Percentiles rank a stretch among this genome's conserved stretches.
Conservation (phyloP, 495 filamentous ascomycete genomes). For the Hyphodiscus hymeniophilus region DNA sequence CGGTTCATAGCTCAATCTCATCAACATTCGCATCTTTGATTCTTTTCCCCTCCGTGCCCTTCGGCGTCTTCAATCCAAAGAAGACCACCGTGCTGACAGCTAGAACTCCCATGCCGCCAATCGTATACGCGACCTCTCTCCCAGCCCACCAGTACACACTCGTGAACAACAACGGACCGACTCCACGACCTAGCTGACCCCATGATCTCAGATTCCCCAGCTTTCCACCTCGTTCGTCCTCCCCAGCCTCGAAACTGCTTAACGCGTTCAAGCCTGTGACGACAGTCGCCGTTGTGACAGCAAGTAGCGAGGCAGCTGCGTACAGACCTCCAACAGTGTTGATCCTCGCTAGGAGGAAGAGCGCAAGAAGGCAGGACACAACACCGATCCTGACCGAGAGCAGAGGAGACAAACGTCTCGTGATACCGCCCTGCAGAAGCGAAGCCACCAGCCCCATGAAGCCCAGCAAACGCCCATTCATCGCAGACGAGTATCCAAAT, state of each 20-base stretch:
- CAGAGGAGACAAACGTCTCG: slow-evolving; percentile 72
- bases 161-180: slow-evolving; percentile 86
- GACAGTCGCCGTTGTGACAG: slow-evolving; percentile 84
- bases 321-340: slow-evolving; percentile 62
- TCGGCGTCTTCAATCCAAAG: slow-evolving; percentile 48
- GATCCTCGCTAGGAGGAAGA: slow-evolving; percentile 69
- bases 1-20: slow-evolving; percentile 5
- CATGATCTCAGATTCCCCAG: slow-evolving; percentile 75
- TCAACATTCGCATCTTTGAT: slow-evolving; percentile 18
- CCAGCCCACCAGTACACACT: slow-evolving; percentile 99
- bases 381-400: slow-evolving; percentile 73
- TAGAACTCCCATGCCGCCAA: slow-evolving; percentile 73
- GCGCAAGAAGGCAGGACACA: slow-evolving; percentile 64
- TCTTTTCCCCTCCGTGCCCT: slow-evolving; percentile 13
- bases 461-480: slow-evolving; percentile 83
- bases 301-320: slow-evolving; percentile 69
- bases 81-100: slow-evolving; percentile 65
- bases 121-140: slow-evolving; percentile 70
- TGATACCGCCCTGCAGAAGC: slow-evolving; percentile 77
- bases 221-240: slow-evolving; percentile 74
- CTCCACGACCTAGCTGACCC: slow-evolving; percentile 78
- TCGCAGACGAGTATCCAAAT: slow-evolving; percentile 67
- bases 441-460: slow-evolving; percentile 91
- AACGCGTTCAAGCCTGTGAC: slow-evolving; percentile 90
- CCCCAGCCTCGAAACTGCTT: slow-evolving; percentile 77